Percentiles rank a stretch among this genome's conserved stretches.
Evolutionary conservation across 208 protist genomes (phyloP).

Genomic region (Wallacemonas sp.): DNA sequence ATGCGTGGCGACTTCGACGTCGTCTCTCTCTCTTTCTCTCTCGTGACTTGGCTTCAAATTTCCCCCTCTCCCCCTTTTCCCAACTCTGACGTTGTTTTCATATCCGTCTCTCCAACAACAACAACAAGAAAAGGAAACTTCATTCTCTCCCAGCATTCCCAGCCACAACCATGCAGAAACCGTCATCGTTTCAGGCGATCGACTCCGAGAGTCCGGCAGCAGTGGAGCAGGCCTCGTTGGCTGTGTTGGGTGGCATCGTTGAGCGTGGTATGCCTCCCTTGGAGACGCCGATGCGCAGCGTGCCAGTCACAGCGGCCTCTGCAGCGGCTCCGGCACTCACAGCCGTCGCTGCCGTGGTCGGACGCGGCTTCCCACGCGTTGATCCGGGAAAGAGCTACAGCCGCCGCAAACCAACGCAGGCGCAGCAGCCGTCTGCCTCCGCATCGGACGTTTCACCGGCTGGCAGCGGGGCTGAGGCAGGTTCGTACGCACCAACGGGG

Average conservation of each 20-base stretch:
- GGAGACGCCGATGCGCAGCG: neutral
- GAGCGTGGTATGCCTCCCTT: conserved; percentile 21
- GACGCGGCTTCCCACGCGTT: conserved; percentile 32
- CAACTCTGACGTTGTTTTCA: no score
- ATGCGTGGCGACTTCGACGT: no score
- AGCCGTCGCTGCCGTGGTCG: conserved; percentile 43
- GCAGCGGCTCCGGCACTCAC: conserved; percentile 21
- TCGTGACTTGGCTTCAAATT: no score
- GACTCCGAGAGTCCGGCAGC: neutral
- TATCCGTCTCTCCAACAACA: no score
- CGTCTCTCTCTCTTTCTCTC: no score
- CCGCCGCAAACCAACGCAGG: neutral
- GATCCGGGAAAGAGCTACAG: conserved; percentile 30
- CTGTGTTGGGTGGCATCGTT: conserved; percentile 37
- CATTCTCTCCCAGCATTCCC: no score
- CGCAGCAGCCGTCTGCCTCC: no score
- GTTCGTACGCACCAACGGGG: neutral
- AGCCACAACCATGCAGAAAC: no score
- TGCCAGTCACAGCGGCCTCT: neutral
- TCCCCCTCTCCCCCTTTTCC: no score
- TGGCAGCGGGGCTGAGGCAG: neutral
- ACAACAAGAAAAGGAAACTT: no score
- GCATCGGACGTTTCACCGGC: no score
- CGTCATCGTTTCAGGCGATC: no score
- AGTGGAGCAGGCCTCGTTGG: neutral